phyloP scores from a whole-genome alignment of 495 filamentous ascomycete species.

The Aspergillus egyptiacus region DNA sequence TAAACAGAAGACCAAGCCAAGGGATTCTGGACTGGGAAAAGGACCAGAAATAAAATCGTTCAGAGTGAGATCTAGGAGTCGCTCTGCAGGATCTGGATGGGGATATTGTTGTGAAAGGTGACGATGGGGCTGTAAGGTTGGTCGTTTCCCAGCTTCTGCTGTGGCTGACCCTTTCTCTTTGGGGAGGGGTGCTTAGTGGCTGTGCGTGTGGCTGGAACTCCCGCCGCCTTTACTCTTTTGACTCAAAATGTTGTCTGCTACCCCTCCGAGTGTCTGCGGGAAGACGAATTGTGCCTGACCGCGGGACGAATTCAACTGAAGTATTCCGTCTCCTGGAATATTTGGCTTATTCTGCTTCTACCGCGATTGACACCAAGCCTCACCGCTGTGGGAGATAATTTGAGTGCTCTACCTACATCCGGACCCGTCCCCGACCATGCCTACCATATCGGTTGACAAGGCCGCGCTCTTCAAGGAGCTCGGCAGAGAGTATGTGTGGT shows the following conservation, averaged over 20 bases:
- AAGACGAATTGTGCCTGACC: neutral
- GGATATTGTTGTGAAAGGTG: slow-evolving; percentile 20
- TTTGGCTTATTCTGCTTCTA: too few species aligned
- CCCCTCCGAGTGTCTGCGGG: neutral
- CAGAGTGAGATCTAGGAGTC: slow-evolving; percentile 27
- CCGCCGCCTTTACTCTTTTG: slow-evolving; percentile 4
- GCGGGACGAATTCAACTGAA: neutral
- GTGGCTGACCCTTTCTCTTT: too few species aligned
- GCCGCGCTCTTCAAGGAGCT: slow-evolving; percentile 88
- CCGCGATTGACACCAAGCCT: neutral
- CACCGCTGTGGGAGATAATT: neutral
- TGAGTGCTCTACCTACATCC: slow-evolving; percentile 2
- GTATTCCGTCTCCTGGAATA: neutral
- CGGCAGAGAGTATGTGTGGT: slow-evolving; percentile 66
- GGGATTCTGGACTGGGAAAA: neutral
- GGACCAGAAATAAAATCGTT: slow-evolving; percentile 19
- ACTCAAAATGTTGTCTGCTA: slow-evolving; percentile 7
- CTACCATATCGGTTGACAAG: slow-evolving; percentile 94
- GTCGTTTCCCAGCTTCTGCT: slow-evolving; percentile 11
- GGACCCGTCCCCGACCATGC: slow-evolving; percentile 46
- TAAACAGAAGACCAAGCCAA: slow-evolving; percentile 6
- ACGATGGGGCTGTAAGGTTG: slow-evolving; percentile 10
- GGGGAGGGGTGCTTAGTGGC: slow-evolving; percentile 22
- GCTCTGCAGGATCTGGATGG: slow-evolving; percentile 21
- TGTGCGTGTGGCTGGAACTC: slow-evolving; percentile 19